Evolutionary conservation across 345 rosid genomes (phyloP).

Genomic region (Garcia nutans): DNA sequence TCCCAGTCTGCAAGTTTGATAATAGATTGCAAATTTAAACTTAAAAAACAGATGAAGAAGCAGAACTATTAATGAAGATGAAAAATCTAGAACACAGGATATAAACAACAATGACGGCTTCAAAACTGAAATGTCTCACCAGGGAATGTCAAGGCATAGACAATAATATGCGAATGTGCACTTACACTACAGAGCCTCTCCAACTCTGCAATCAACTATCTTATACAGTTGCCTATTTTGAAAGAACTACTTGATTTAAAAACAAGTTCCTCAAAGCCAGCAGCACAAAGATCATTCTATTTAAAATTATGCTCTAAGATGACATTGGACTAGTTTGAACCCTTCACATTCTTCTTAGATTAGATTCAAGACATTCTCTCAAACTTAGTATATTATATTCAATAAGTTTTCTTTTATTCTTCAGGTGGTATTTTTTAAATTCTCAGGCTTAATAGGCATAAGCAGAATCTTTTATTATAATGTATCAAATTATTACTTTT

Average conservation of each 20-base stretch:
- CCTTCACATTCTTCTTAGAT: not conserved
- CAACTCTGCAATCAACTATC: not conserved
- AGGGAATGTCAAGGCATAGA: not conserved
- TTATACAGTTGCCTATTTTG: not conserved
- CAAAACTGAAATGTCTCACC: not conserved
- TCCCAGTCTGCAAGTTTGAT: slow-evolving; percentile 62
- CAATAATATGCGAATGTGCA: not conserved
- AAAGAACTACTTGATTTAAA: not conserved
- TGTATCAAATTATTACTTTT: not conserved
- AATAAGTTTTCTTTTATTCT: not conserved
- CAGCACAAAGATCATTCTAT: not conserved
- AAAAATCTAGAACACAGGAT: not conserved
- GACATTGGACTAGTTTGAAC: not conserved
- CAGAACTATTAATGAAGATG: not conserved
- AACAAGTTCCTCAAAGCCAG: not conserved
- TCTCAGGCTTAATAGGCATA: not conserved
- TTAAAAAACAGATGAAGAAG: not conserved
- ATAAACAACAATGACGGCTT: not conserved
- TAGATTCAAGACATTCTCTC: not conserved
- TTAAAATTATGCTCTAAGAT: not conserved
- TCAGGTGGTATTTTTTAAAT: not conserved
- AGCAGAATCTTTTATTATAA: not conserved
- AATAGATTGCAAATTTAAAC: not conserved
- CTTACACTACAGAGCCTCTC: not conserved
- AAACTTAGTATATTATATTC: not conserved